Percentiles rank a stretch among this genome's conserved stretches.
Conservation (phyloP, 2,329 filamentous ascomycete species). For the Onygenales sp. region DNA sequence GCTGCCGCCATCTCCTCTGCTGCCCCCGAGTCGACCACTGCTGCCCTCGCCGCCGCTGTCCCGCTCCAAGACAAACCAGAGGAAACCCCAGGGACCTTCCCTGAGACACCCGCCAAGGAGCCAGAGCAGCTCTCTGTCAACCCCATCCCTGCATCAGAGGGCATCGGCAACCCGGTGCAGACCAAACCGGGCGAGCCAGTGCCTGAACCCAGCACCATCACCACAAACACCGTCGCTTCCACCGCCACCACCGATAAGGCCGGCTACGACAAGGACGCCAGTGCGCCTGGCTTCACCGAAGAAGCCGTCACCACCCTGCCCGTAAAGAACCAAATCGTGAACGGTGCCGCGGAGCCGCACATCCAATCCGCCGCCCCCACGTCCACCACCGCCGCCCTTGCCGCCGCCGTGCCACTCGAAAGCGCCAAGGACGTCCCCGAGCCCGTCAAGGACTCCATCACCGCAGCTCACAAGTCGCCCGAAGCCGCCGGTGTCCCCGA, state of each 20-base stretch:
- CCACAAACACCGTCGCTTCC: constrained; percentile 60
- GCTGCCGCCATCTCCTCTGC: constrained; percentile 54
- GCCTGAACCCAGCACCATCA: constrained; percentile 56
- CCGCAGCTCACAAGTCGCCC: constrained; percentile 38
- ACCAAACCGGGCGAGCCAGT: constrained; percentile 73
- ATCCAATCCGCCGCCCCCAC: constrained; percentile 43
- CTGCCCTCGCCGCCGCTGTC: constrained; percentile 56
- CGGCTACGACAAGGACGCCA: constrained; percentile 71
- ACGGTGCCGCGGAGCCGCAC: constrained; percentile 43
- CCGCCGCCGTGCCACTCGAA: constrained; percentile 36
- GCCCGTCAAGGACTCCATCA: constrained; percentile 38
- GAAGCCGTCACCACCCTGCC: constrained; percentile 30
- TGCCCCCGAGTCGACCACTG: constrained; percentile 60
- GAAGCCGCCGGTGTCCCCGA: constrained; percentile 37
- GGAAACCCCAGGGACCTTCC: constrained; percentile 57
- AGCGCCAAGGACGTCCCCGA: constrained; percentile 29
- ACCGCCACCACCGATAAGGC: constrained; percentile 62
- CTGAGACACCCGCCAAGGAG: constrained; percentile 56
- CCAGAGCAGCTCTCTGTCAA: constrained; percentile 39
- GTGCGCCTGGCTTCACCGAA: constrained; percentile 37
- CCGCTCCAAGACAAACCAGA: constrained; percentile 45
- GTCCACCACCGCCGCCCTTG: constrained; percentile 37
- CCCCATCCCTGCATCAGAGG: constrained; percentile 50
- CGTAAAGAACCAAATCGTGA: constrained; percentile 30
- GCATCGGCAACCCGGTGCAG: constrained; percentile 66